Percentiles rank a stretch among this genome's conserved stretches.
These are phyloP conservation scores for Thymus mandschuricus DNA, from an alignment of 257 asterid species.

Conservation along the genomic window DNA sequence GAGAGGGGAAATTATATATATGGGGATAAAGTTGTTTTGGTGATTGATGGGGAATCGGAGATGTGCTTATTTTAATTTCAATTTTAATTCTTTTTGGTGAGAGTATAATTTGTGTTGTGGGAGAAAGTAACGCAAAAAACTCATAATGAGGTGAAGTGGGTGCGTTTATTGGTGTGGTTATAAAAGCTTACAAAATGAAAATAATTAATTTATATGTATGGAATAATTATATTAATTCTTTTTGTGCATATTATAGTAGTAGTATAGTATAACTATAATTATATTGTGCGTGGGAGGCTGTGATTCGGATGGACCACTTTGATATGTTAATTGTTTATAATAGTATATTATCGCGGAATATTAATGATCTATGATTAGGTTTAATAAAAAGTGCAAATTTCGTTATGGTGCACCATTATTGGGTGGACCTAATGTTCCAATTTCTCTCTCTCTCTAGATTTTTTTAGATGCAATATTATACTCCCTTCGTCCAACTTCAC, in stretches of 20 bases:
- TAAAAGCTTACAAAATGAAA: background rate
- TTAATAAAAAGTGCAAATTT: background rate
- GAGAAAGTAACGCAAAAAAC: constrained; percentile 47
- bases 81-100: background rate
- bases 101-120: constrained; percentile 15
- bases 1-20: background rate
- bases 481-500: too few relatives aligned
- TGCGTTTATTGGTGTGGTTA: background rate
- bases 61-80: constrained; percentile 34
- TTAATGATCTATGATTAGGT: constrained; percentile 39
- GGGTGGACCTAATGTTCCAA: constrained; percentile 8
- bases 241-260: too few relatives aligned
- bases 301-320: constrained; percentile 19
- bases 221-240: background rate
- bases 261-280: background rate
- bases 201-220: background rate
- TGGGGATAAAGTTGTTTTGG: constrained; percentile 12
- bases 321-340: background rate
- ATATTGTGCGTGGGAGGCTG: background rate
- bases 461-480: too few relatives aligned
- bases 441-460: background rate
- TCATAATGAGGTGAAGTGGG: constrained; percentile 56
- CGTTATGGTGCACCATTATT: background rate
- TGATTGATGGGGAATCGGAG: constrained; percentile 63
- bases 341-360: constrained; percentile 25